Evolutionary conservation across 148 eudicot species (phyloP), one percentile per base, ranked within the genome.

Genomic region (Nyssa sinensis): DNA sequence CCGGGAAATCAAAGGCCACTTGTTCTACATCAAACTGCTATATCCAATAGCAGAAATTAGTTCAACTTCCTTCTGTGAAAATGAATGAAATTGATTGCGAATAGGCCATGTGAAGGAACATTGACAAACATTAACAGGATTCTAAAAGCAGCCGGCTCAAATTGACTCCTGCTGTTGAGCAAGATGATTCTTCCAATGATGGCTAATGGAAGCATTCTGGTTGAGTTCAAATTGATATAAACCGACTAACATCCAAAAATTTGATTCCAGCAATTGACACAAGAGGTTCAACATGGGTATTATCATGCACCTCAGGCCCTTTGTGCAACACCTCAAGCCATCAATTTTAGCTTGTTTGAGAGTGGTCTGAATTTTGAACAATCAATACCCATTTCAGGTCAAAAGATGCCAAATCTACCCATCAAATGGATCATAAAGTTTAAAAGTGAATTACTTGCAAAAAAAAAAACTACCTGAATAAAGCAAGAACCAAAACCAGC

Each of bases 401-500:
- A 1, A 44, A 44, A 44, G 6, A 11, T 44, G 3, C 51, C 51
- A 44, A 44, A 44, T 44, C 51, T 44, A 6, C 51, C 19, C 51
- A 11, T 12, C 51, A 44, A 19, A 44, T 14, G 12, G 51, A 44
- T 44, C 16, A 3, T 12, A 12, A 44, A 12, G 44, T 39, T 3
- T 39, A 44, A 14, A 44, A 12, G 51, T 12, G 1, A 44, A 55
- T 55, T 4, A 19, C 24, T 24, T 2, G 19, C 3, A 55, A 19
- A 55, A 21, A n/a, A 55, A 21, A 55, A 55, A 55, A n/a, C 75
- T 74, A 93, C 96, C 93, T 91, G 96, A 81, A 91, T 28, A 74
- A 86, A 86, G 82, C 96, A 92, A 79, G 93, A 83, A 67, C 96
- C 97, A 47, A 88, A 81, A 71, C 98, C 97, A 71, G 92, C 97